These are phyloP conservation scores for Suhomyces tanzawaensis DNA, from an alignment of 805 yeast genomes.

Conservation along the genomic window DNA sequence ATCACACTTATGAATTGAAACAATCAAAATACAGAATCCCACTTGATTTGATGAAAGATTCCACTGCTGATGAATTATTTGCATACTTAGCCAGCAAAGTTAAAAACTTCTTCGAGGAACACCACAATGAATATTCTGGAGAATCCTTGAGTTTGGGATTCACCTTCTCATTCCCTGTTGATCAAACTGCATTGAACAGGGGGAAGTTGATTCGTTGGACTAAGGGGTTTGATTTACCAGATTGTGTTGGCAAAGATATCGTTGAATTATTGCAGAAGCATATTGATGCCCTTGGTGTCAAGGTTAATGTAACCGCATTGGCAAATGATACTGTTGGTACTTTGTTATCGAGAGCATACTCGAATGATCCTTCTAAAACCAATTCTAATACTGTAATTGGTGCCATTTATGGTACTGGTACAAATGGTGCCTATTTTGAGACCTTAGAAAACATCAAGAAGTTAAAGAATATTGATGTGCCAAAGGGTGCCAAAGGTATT, in stretches of 20 bases:
- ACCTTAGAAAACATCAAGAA: conserved; percentile 70
- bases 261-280: conserved; percentile 70
- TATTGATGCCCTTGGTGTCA: conserved; percentile 55
- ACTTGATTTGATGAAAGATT: conserved; percentile 64
- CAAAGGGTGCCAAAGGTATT: conserved; percentile 62
- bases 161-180: conserved; percentile 91
- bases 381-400: conserved; percentile 81
- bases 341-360: conserved; percentile 80
- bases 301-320: conserved; percentile 77
- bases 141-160: conserved; percentile 72
- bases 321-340: conserved; percentile 98
- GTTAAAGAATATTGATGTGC: conserved; percentile 41
- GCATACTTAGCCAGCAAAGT: conserved; percentile 72
- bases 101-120: conserved; percentile 58
- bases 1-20: conserved; percentile 71
- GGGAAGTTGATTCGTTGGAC: conserved; percentile 95
- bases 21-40: conserved; percentile 84
- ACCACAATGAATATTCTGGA: conserved; percentile 50
- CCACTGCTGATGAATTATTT: conserved; percentile 65
- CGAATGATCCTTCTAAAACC: conserved; percentile 57
- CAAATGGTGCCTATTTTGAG: conserved; percentile 93
- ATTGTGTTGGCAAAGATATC: conserved; percentile 82
- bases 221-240: conserved; percentile 86
- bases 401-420: conserved; percentile 95
- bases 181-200: conserved; percentile 73